phyloP scores from a whole-genome alignment of 2,329 filamentous ascomycete genomes.

The Fusarium bactridioides region DNA sequence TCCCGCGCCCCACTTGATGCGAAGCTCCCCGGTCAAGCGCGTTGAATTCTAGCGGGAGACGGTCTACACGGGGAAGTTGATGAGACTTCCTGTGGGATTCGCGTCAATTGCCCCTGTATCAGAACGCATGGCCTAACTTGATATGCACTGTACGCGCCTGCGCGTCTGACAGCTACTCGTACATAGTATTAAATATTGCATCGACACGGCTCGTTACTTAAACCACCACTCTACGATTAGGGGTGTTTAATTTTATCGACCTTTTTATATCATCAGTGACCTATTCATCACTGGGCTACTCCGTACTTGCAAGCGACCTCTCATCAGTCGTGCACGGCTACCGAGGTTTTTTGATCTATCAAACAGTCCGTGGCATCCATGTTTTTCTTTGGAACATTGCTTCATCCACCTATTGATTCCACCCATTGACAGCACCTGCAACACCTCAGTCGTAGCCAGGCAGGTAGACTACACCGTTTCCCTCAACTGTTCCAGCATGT shows the following conservation, averaged over 20 bases:
- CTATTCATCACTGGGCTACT: constrained; percentile 1
- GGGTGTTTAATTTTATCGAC: constrained; percentile 40
- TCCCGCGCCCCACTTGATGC: constrained; percentile 38
- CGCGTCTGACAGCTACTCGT: not conserved
- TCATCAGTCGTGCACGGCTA: constrained; percentile 26
- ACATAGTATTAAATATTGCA: constrained; percentile 1
- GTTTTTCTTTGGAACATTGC: constrained; percentile 29
- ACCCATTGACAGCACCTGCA: constrained; percentile 9
- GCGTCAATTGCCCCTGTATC: constrained; percentile 21
- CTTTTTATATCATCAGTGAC: constrained; percentile 30
- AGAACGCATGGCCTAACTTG: not conserved
- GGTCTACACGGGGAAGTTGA: constrained; percentile 32
- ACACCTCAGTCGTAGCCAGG: constrained; percentile 12
- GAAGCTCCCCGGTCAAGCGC: constrained; percentile 36
- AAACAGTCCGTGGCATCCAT: constrained; percentile 40
- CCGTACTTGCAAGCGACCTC: constrained; percentile 1
- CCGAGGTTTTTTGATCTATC: constrained; percentile 22
- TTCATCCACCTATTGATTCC: constrained; percentile 15
- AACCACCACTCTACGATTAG: constrained; percentile 26
- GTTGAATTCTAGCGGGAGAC: constrained; percentile 25
- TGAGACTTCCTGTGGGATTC: constrained; percentile 29
- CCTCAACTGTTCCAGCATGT: not conserved
- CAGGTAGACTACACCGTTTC: constrained; percentile 20
- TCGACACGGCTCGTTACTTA: constrained; percentile 38
- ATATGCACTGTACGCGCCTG: constrained; percentile 41